Percentiles rank a stretch among this genome's conserved stretches.
Evolutionary conservation across 306 rosid genomes (phyloP).

Genomic region (Malus sylvestris): DNA sequence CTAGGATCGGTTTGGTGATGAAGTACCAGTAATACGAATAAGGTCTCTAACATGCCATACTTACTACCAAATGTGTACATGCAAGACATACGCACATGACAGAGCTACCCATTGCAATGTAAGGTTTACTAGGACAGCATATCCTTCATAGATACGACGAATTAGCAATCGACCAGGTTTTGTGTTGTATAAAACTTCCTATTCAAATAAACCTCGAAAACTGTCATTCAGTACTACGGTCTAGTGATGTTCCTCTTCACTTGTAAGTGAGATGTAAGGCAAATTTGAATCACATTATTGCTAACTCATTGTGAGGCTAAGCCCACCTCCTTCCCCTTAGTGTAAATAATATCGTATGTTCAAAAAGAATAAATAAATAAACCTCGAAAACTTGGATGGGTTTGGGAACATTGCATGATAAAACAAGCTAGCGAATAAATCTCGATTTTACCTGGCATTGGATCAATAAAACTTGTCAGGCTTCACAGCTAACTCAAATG

Average conservation of each 20-base stretch:
- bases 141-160: background rate
- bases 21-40: background rate
- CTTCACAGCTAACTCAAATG: background rate
- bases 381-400: no score
- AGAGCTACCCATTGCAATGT: background rate
- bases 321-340: accelerated
- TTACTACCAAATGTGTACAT: background rate
- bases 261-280: no score
- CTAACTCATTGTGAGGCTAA: no score
- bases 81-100: background rate
- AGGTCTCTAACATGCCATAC: background rate
- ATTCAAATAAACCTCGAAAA: no score
- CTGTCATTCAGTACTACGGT: no score
- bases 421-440: background rate
- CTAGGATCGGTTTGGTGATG: no score
- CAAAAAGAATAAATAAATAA: no score
- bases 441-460: background rate
- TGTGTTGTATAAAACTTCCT: background rate
- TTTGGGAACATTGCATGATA: background rate
- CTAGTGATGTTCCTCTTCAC: no score
- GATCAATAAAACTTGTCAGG: background rate
- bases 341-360: no score
- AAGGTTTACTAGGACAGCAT: background rate
- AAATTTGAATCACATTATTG: no score
- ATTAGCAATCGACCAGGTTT: background rate